A percentile compares a stretch with the other conserved stretches of the same genome.
These are phyloP conservation scores for Endoconidiophora polonica DNA, from an alignment of 2,329 filamentous ascomycete genomes.

Conservation along the genomic window DNA sequence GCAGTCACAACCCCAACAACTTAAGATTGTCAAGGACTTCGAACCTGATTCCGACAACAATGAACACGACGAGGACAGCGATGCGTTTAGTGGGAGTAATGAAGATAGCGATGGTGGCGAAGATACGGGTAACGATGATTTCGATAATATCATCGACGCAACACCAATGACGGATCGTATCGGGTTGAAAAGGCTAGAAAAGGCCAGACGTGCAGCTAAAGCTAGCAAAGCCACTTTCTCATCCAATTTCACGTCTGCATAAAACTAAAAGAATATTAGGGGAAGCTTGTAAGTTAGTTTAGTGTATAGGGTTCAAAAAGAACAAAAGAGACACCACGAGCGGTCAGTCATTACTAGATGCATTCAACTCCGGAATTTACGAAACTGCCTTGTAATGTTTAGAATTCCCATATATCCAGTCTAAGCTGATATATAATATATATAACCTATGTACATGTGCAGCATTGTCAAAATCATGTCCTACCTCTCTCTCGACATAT, in stretches of 20 bases:
- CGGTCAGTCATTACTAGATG: too few species aligned
- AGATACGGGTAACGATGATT: conserved; percentile 52
- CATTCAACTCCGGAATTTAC: too few species aligned
- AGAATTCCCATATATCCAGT: too few species aligned
- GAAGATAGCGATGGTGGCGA: conserved; percentile 40
- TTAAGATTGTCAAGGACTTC: conserved; percentile 32
- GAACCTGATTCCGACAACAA: conserved; percentile 55
- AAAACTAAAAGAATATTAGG: too few species aligned
- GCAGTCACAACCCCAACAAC: conserved; percentile 35
- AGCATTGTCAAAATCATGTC: too few species aligned
- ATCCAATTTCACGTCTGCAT: conserved; percentile 31
- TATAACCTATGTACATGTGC: not conserved
- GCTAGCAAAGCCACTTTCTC: conserved; percentile 35
- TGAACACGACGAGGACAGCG: conserved; percentile 33
- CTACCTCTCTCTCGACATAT: too few species aligned
- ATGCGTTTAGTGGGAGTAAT: conserved; percentile 23
- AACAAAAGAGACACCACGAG: not conserved
- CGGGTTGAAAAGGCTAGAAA: conserved; percentile 43
- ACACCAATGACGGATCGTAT: conserved; percentile 77
- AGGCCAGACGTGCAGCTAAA: conserved; percentile 32
- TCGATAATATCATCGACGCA: conserved; percentile 85
- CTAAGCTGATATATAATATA: not conserved
- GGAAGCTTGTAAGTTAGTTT: too few species aligned
- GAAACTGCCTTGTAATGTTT: too few species aligned
- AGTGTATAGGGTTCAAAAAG: not conserved